phyloP scores from a whole-genome alignment of 495 filamentous ascomycete genomes.

The Tuber aestivum region DNA sequence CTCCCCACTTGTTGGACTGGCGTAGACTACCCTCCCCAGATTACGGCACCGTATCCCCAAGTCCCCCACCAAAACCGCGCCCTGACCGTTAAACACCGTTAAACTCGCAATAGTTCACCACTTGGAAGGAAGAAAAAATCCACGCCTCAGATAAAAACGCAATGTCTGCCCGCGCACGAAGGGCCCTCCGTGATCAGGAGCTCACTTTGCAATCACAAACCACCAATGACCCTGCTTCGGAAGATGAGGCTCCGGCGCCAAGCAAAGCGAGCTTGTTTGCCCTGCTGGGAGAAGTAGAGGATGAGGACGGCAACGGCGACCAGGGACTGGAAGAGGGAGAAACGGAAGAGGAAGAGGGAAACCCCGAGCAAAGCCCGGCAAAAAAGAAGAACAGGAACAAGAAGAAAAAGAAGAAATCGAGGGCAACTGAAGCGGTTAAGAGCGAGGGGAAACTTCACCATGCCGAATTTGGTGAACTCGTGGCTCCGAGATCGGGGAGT shows the following conservation, averaged over 20 bases:
- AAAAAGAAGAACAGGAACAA: conserved; percentile 48
- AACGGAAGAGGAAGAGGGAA: conserved; percentile 41
- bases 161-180: conserved; percentile 41
- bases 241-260: conserved; percentile 35
- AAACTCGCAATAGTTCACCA: not conserved
- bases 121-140: not conserved
- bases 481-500: conserved; percentile 38
- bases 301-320: conserved; percentile 45
- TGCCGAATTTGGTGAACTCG: conserved; percentile 62
- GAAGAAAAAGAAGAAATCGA: conserved; percentile 62
- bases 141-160: not conserved
- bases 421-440: conserved; percentile 43
- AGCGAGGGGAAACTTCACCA: conserved; percentile 65
- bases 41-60: not conserved
- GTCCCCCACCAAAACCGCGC: not conserved
- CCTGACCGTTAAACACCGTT: conserved; percentile 9
- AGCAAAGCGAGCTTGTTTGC: conserved; percentile 43
- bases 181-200: conserved; percentile 38
- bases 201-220: conserved; percentile 24
- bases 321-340: conserved; percentile 51
- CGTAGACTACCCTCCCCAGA: not conserved
- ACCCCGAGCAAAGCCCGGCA: conserved; percentile 50
- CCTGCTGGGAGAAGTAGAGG: conserved; percentile 38
- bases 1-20: not conserved
- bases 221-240: conserved; percentile 28